Evolutionary conservation across 2,329 filamentous ascomycete genomes (phyloP).

Genomic region (Eutypa lata): DNA sequence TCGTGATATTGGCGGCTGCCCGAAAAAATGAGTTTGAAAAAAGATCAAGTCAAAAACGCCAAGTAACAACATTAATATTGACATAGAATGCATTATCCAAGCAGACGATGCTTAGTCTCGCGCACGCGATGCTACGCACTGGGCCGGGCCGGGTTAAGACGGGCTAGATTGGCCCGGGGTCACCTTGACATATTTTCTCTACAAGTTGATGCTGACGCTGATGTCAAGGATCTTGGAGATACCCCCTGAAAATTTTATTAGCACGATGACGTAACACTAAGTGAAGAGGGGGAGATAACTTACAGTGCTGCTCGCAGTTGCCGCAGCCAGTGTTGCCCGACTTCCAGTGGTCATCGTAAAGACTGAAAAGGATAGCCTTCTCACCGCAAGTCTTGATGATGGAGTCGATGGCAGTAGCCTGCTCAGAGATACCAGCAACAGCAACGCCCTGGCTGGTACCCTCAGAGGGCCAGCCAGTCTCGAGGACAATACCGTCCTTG

Average conservation of each 20-base stretch:
- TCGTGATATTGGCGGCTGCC: background rate
- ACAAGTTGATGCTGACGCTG: background rate
- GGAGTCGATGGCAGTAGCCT: slow-evolving; percentile 67
- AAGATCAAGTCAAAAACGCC: no score
- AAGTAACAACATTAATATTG: no score
- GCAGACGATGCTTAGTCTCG: background rate
- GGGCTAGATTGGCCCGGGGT: no score
- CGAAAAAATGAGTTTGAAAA: background rate
- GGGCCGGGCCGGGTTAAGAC: background rate
- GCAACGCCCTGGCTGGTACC: slow-evolving; percentile 72
- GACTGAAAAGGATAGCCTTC: slow-evolving; percentile 78
- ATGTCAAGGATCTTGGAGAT: slow-evolving; percentile 1
- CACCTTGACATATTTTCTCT: background rate
- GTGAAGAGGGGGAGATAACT: slow-evolving; percentile 46
- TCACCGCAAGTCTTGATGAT: slow-evolving; percentile 66
- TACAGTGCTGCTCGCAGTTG: slow-evolving; percentile 72
- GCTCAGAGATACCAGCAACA: slow-evolving; percentile 63
- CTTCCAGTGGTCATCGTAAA: slow-evolving; percentile 82
- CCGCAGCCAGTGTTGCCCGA: slow-evolving; percentile 53
- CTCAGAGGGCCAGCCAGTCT: slow-evolving; percentile 82
- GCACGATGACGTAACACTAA: slow-evolving; percentile 13
- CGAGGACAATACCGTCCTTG: slow-evolving; percentile 75
- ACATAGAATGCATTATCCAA: background rate
- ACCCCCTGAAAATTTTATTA: slow-evolving; percentile 1
- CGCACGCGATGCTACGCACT: background rate